Base-by-base conservation (phyloP, 140 eudicot genomes). In the Bidens hawaiensis region DNA sequence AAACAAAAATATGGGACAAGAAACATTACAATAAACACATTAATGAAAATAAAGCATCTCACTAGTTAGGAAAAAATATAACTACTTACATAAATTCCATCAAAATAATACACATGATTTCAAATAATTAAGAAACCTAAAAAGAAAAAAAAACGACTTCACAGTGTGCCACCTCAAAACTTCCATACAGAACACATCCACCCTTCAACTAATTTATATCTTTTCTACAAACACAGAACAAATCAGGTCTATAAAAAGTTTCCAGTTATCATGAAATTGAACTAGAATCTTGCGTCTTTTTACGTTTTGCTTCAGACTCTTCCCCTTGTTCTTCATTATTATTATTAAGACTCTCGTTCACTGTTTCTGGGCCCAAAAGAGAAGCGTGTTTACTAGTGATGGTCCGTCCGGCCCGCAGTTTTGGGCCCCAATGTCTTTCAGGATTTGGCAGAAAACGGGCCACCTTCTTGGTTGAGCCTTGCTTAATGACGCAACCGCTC, bases 381-480 rank as follows among this genome's bases (percentile, higher is more conserved):
- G 95, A 91, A 0, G 70, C 82, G 25, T 91, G 96, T 73, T 91
- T 91, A 77, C 88, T 84, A 38, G 98, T 91, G 46, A 91, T 78
- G 38, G 79, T 78, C 25, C 98, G 96, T 5, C 98, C 98, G 3
- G 98, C 98, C 62, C 95, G 73, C 6, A 91, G 81, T 72, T 90
- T 90, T 15, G 97, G 97, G 22, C 97, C 95, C 97, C 95, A 90
- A 64, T 90, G 90, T 42, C 82, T 77, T 78, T 90, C 97, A 0
- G 97, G n/a, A n/a, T n/a, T n/a, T n/a, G n/a, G n/a, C n/a, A n/a
- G n/a, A n/a, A n/a, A n/a, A n/a, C n/a, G n/a, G n/a, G n/a, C n/a
- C n/a, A 91, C 88, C 72, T 87, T 91, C 83, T 91, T 14, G 94
- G 87, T 61, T 91, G 96, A 13, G 98, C 90, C 75, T 86, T 86